Evolutionary conservation across 257 asterid genomes (phyloP).

Genomic region (Przewalskia tangutica): DNA sequence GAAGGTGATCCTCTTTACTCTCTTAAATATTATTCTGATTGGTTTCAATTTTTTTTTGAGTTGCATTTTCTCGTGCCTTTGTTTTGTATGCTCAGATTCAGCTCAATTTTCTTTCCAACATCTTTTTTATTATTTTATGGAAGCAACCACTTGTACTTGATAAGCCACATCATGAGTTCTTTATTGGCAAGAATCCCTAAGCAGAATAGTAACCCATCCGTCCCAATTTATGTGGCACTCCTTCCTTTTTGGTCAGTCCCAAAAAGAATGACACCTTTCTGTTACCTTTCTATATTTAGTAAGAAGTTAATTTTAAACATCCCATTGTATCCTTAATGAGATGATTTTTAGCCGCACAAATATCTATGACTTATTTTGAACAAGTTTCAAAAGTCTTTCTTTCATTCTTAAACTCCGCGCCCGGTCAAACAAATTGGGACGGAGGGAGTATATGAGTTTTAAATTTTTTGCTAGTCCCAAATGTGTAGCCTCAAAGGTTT

Average conservation of each 20-base stretch:
- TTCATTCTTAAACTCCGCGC: no score
- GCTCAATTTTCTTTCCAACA: background rate
- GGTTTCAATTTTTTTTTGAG: background rate
- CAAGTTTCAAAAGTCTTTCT: no score
- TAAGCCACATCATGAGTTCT: background rate
- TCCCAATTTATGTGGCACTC: no score
- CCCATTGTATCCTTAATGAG: no score
- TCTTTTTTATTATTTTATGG: background rate
- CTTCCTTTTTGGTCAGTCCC: no score
- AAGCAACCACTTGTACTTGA: background rate
- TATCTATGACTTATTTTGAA: no score
- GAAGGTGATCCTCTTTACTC: constrained; percentile 40
- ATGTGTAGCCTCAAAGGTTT: background rate
- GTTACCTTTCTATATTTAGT: no score
- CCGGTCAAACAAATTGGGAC: no score
- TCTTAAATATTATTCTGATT: background rate
- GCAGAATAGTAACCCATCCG: background rate
- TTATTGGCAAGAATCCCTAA: background rate
- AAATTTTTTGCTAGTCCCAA: background rate
- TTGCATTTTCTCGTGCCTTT: background rate
- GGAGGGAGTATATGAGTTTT: background rate
- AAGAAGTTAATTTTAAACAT: no score
- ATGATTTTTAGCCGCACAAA: no score
- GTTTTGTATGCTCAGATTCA: background rate
- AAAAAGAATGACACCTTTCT: no score